Conservation (phyloP, 306 rosid species). For the Malus sieversii region DNA sequence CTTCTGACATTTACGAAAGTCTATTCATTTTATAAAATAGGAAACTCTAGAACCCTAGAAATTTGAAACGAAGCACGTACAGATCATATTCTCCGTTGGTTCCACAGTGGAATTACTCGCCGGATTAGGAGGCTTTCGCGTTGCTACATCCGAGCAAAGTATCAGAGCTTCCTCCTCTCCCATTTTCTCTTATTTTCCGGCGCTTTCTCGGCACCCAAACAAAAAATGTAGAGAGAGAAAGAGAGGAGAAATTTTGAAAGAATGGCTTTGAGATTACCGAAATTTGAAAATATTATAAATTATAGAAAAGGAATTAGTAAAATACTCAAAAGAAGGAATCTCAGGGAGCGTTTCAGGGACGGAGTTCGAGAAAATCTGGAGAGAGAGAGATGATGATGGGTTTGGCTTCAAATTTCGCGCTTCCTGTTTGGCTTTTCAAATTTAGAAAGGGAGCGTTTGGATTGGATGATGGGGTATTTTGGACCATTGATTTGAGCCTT, state of each 20-base stretch:
- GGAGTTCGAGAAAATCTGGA: neutral
- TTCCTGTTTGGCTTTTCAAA: slow-evolving; percentile 4
- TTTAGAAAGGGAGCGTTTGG: slow-evolving; percentile 5
- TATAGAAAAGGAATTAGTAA: neutral
- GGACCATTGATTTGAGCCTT: neutral
- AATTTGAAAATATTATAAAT: neutral
- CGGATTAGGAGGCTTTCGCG: neutral
- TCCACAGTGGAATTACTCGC: neutral
- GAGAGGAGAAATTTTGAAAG: neutral
- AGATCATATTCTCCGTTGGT: neutral
- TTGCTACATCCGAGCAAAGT: neutral
- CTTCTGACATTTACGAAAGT: too few relatives aligned
- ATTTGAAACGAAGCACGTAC: neutral
- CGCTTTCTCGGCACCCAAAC: neutral
- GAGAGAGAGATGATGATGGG: neutral
- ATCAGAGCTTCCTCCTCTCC: neutral
- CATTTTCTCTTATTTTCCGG: neutral
- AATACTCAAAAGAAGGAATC: slow-evolving; percentile 3
- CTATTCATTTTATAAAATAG: neutral
- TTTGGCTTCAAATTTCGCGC: slow-evolving; percentile 20
- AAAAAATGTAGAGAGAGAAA: neutral
- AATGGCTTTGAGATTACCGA: neutral
- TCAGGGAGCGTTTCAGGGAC: neutral
- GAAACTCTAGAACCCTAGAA: neutral
- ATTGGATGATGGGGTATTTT: neutral